Evolutionary conservation across 176 grass and related monocot genomes (phyloP).

Genomic region (Cymbopogon citratus): DNA sequence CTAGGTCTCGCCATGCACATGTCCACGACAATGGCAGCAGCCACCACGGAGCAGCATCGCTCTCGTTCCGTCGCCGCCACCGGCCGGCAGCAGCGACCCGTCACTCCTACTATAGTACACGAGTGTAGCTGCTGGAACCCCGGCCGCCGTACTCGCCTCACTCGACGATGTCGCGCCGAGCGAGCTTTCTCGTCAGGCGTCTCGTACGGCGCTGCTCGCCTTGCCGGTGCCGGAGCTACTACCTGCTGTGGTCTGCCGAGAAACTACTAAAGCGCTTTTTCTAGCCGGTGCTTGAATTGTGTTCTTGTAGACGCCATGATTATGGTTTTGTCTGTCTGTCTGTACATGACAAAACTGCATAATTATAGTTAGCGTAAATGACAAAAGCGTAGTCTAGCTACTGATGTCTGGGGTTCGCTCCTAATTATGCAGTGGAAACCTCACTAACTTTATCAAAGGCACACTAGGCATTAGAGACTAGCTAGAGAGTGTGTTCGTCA

Average conservation of each 20-base stretch:
- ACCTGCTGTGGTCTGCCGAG: neutral
- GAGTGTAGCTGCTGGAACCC: neutral
- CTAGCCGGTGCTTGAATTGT: neutral
- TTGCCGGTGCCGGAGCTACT: conserved; percentile 8
- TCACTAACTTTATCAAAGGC: conserved; percentile 18
- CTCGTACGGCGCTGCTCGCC: conserved; percentile 12
- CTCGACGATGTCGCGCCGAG: conserved; percentile 5
- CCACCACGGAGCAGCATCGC: neutral
- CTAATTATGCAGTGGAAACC: conserved; percentile 3
- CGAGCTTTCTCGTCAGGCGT: neutral
- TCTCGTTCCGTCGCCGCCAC: neutral
- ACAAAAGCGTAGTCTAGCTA: neutral
- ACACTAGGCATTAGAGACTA: neutral
- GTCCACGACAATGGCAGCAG: neutral
- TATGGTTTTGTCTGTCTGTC: neutral
- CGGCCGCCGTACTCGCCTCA: neutral
- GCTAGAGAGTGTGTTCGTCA: neutral
- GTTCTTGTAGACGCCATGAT: conserved; percentile 31
- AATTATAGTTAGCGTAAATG: conserved; percentile 12
- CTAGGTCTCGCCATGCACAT: neutral
- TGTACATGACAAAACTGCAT: conserved; percentile 16
- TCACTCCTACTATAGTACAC: too few species aligned
- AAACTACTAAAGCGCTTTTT: conserved; percentile 25
- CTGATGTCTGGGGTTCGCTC: neutral
- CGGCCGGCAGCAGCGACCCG: neutral